Percentiles rank a stretch among this genome's conserved stretches.
These are phyloP conservation scores for Dipodascopsis uninucleata DNA, from an alignment of 805 yeast genomes.

Conservation along the genomic window DNA sequence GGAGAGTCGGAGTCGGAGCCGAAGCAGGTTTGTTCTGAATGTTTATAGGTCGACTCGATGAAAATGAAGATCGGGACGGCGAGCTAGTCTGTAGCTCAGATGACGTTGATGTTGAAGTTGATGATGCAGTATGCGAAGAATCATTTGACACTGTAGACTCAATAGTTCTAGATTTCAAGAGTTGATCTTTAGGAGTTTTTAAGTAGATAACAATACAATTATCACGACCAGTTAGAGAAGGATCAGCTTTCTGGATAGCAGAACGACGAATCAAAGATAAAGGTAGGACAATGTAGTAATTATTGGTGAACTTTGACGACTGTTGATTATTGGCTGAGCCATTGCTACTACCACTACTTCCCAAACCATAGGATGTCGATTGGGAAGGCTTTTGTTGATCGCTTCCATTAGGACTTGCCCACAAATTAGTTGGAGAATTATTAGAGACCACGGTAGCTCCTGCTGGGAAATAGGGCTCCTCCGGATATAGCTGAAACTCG, in stretches of 20 bases:
- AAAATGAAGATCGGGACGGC: background rate
- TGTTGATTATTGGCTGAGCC: constrained; percentile 1
- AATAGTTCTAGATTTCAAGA: background rate
- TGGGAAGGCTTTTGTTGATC: background rate
- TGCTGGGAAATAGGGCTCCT: constrained; percentile 3
- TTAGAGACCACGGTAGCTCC: too few relatives aligned
- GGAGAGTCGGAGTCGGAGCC: background rate
- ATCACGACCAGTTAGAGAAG: constrained; percentile 22
- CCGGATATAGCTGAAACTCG: constrained; percentile 20
- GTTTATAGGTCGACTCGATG: too few relatives aligned
- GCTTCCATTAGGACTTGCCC: background rate
- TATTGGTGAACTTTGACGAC: too few relatives aligned
- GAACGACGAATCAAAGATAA: constrained; percentile 22
- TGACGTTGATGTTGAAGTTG: constrained; percentile 7
- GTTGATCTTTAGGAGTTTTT: constrained; percentile 3
- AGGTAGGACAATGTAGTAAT: constrained; percentile 13
- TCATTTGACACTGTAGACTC: background rate
- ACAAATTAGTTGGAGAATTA: too few relatives aligned
- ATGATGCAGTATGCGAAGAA: constrained; percentile 3
- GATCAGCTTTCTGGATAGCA: constrained; percentile 22
- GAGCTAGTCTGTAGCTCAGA: too few relatives aligned
- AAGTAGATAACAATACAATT: constrained; percentile 21
- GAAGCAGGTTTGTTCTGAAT: constrained; percentile 4
- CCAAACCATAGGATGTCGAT: background rate
- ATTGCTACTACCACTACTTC: background rate